Evolutionary conservation across 2,329 filamentous ascomycete species (phyloP), one percentile per base, ranked within the genome.

Genomic region (Trichoderma sp.): DNA sequence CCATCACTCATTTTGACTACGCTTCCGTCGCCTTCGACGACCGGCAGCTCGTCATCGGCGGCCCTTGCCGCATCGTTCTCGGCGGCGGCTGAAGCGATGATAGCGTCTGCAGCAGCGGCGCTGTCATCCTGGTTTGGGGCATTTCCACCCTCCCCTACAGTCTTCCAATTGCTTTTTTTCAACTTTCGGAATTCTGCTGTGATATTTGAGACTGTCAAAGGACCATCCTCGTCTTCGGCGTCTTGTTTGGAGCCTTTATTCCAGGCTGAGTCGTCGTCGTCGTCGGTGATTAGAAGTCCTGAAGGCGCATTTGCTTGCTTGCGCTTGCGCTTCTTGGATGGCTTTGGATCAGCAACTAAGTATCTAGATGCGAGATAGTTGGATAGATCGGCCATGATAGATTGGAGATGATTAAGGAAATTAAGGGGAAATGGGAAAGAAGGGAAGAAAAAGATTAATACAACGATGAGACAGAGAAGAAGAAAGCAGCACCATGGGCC

Each of bases 331-430:
- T 90, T 90, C 75, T 90, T 90, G 58, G 80, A 73, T 19, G 86
- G 83, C 70, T 86, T 87, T 6, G 83, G 79, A 70, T 88, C 84
- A 48, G 85, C 82, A 66, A 85, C 82, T 59, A 99, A 89, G 78
- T 99, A 99, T 78, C 93, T 95, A 70, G 92, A 90, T 42, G 94
- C 94, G 39, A 99, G 87, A 76, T 98, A 99, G 75, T 89, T 89
- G 68, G 93, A 90, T 71, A 97, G 86, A 72, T 88, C 84, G 69
- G 83, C 82, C 52, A 48, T 48, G 12, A 22, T 48, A 10, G 22
- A 19, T 45, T 42, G 17, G 9, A 45, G n/a, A 1, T 17, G 37
- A 42, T 42, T 8, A 19, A 45, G 3, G 29, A 45, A 45, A 12
- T 45, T 7, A 19, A 45, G 39, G 37, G 8, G 2, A 7, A 29